phyloP scores from a whole-genome alignment of 768 basidiomycete species.

The Xerocomellus dryophilus region DNA sequence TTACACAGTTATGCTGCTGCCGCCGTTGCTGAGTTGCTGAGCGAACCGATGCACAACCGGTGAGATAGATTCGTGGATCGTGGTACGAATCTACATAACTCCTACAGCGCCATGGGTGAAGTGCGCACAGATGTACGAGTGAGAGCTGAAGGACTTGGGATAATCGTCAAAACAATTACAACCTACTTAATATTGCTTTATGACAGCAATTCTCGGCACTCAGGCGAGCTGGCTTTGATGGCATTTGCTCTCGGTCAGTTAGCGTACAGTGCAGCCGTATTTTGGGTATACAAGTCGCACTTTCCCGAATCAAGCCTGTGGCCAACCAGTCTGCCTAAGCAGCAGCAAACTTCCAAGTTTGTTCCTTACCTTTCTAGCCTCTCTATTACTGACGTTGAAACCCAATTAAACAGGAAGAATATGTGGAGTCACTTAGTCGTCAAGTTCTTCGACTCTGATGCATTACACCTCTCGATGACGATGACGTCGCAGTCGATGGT shows the following conservation, averaged over 20 bases:
- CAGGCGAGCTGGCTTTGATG: conserved; percentile 56
- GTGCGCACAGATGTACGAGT: conserved; percentile 70
- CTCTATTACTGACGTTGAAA: not conserved
- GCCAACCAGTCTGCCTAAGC: conserved; percentile 29
- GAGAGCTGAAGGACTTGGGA: conserved; percentile 80
- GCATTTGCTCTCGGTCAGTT: conserved; percentile 88
- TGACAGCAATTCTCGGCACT: conserved; percentile 34
- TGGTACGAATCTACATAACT: conserved; percentile 17
- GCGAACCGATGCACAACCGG: conserved; percentile 81
- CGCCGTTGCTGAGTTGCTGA: conserved; percentile 71
- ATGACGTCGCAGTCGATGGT: conserved; percentile 88
- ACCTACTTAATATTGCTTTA: conserved; percentile 67
- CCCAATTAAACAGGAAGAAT: not conserved
- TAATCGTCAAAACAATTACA: conserved; percentile 66
- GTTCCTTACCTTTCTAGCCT: conserved; percentile 1
- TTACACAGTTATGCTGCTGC: conserved; percentile 70
- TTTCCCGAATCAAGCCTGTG: conserved; percentile 37
- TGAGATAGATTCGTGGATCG: conserved; percentile 32
- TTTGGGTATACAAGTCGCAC: conserved; percentile 51
- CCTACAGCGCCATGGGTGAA: conserved; percentile 61
- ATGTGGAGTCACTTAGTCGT: conserved; percentile 4
- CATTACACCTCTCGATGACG: conserved; percentile 65
- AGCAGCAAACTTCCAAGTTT: conserved; percentile 15
- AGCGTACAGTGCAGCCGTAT: conserved; percentile 60
- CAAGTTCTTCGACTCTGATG: conserved; percentile 43